Conservation (phyloP, 106 monocot genomes). For the Gastrodia elata region DNA sequence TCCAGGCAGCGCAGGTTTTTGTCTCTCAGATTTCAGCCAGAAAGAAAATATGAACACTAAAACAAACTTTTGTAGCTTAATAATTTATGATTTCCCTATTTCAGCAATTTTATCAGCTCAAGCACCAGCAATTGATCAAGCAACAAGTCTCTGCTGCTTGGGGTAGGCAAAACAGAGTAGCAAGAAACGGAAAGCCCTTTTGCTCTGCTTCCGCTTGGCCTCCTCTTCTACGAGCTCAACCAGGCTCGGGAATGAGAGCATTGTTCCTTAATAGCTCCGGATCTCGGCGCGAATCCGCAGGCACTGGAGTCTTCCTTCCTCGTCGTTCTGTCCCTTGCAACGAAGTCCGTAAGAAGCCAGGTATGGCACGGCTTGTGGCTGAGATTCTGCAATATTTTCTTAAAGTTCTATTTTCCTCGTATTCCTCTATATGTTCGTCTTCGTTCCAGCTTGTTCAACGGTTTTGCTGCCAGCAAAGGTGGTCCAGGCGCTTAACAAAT, state of each 20-base stretch:
- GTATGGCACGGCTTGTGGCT: background rate
- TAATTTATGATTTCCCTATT: no score
- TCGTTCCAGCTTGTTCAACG: conserved; percentile 36
- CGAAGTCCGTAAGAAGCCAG: conserved; percentile 42
- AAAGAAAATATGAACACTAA: no score
- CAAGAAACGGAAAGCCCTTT: background rate
- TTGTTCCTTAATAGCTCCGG: conserved; percentile 32
- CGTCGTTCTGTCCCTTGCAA: conserved; percentile 18
- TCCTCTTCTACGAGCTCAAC: background rate
- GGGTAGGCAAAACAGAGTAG: conserved; percentile 8
- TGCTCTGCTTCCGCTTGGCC: conserved; percentile 19
- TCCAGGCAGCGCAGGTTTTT: conserved; percentile 10
- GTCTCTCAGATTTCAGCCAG: background rate
- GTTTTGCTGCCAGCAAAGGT: conserved; percentile 63
- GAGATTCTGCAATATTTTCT: background rate
- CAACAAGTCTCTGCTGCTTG: conserved; percentile 25
- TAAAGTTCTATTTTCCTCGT: background rate
- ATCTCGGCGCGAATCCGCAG: conserved; percentile 27
- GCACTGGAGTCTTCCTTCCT: conserved; percentile 77
- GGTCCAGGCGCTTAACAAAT: conserved; percentile 52
- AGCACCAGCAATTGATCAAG: conserved; percentile 39
- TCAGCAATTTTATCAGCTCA: conserved; percentile 38
- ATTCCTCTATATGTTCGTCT: background rate
- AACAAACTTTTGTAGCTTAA: no score
- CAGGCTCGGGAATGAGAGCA: conserved; percentile 42